These are phyloP conservation scores for Phytophthora pistaciae DNA, from an alignment of 352 stramenopile species.

Conservation along the genomic window DNA sequence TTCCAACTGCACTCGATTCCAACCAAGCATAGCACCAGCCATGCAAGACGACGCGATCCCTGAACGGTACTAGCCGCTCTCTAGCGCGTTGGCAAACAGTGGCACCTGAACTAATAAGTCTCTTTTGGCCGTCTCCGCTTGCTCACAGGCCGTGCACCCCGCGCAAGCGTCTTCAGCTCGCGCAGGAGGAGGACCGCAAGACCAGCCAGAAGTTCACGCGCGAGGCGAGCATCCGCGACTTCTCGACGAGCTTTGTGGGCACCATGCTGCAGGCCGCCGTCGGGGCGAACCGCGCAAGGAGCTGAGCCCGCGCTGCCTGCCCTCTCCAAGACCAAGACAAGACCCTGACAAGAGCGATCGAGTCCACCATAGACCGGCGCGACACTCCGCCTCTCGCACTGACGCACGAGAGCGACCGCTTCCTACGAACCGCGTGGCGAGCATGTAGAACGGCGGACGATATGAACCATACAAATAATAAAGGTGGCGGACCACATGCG, in stretches of 20 bases:
- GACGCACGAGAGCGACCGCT: conserved; percentile 9
- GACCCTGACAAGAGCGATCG: conserved; percentile 5
- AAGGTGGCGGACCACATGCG: conserved; percentile 22
- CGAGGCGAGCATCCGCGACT: conserved; percentile 47
- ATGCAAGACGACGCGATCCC: conserved; percentile 29
- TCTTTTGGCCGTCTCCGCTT: background rate
- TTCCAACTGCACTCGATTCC: conserved; percentile 21
- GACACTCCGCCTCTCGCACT: conserved; percentile 28
- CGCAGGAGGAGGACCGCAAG: conserved; percentile 63
- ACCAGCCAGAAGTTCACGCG: conserved; percentile 33
- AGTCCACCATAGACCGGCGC: conserved; percentile 20
- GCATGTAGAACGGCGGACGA: conserved; percentile 19
- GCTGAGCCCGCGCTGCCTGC: conserved; percentile 8
- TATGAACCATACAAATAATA: conserved; percentile 2
- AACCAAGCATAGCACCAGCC: conserved; percentile 4
- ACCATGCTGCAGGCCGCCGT: conserved; percentile 48
- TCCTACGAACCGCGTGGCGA: conserved; percentile 32
- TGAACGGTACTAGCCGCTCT: conserved; percentile 21
- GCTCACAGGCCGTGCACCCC: conserved; percentile 64
- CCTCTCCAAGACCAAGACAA: background rate
- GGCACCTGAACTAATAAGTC: conserved; percentile 1
- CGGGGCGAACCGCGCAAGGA: conserved; percentile 3
- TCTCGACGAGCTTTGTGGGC: conserved; percentile 59
- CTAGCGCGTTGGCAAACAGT: background rate
- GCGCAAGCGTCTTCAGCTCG: conserved; percentile 68